Percentiles rank a stretch among this genome's conserved stretches.
These are phyloP conservation scores for Suhomyces terraborum DNA, from an alignment of 1,139 yeast genomes.

Conservation along the genomic window DNA sequence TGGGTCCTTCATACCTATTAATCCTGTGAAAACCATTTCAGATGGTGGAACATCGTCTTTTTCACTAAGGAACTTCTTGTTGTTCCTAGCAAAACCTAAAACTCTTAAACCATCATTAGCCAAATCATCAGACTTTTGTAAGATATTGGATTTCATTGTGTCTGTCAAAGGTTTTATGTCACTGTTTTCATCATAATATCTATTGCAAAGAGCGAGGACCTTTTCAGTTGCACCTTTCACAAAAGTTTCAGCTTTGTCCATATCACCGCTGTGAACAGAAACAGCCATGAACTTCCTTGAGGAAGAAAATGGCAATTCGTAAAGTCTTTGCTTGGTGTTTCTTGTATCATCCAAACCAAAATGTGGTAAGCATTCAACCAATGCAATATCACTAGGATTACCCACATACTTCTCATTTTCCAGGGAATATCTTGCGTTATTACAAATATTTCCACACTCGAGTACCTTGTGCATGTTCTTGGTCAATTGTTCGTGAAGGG, in stretches of 20 bases:
- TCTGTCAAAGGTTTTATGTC: slow-evolving; percentile 54
- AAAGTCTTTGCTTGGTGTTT: slow-evolving; percentile 54
- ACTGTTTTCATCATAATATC: slow-evolving; percentile 61
- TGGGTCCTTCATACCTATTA: slow-evolving; percentile 95
- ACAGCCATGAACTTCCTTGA: slow-evolving; percentile 89
- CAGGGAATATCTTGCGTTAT: slow-evolving; percentile 69
- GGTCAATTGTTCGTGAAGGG: slow-evolving; percentile 49
- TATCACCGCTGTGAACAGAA: slow-evolving; percentile 61
- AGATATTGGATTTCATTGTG: slow-evolving; percentile 46
- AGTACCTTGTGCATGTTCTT: slow-evolving; percentile 56
- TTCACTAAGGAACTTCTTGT: slow-evolving; percentile 30
- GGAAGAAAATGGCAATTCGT: slow-evolving; percentile 86
- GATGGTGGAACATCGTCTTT: slow-evolving; percentile 44
- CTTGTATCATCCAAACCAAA: slow-evolving; percentile 76
- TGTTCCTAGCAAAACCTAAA: slow-evolving; percentile 70
- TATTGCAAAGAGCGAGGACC: slow-evolving; percentile 62
- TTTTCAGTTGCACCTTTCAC: slow-evolving; percentile 91
- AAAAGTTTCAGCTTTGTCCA: slow-evolving; percentile 55
- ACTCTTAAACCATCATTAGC: slow-evolving; percentile 88
- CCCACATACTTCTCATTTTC: slow-evolving; percentile 79
- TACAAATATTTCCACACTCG: slow-evolving; percentile 76
- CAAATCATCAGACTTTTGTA: slow-evolving; percentile 58
- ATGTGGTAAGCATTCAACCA: slow-evolving; percentile 69
- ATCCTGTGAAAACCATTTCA: slow-evolving; percentile 74
- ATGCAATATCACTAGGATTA: slow-evolving; percentile 92